Evolutionary conservation across 2,329 filamentous ascomycete genomes (phyloP), one percentile per base, ranked within the genome.

Genomic region (Colletotrichum salicis): DNA sequence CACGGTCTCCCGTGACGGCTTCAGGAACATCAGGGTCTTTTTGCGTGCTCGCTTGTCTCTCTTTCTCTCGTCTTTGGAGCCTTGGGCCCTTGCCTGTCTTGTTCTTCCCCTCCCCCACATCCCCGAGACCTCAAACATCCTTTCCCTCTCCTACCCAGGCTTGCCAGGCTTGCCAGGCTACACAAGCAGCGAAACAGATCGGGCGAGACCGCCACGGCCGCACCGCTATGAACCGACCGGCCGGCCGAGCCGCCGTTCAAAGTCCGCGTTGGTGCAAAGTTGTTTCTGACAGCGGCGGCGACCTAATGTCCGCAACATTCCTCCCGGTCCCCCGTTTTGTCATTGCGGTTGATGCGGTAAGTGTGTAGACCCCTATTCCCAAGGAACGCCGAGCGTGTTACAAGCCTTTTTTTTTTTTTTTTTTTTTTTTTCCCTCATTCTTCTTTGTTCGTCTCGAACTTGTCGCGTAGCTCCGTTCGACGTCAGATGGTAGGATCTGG

Each of bases 201-300:
- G 55, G 61, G 61, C 67, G 55, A 70, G 45, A 64, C 29, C 61
- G 45, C 54, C 54, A 55, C 67, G 35, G 48, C 63, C 55, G 64
- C 54, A 45, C 29, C 41, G 41, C 8, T 48, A 59, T 56, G 41
- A 54, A 37, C 13, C 55, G 54, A 31, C 41, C 41, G 59, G 22
- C 41, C 67, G 61, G 45, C 24, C 45, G 24, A 56, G 55, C 37
- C 54, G 54, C 22, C 41, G 19, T 48, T 48, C 41, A 54, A 10
- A 45, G 29, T 51, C 59, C 59, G 59, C 22, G 41, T 62, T 24
- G 59, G 41, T 62, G 15, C 33, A 51, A 22, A 22, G 41, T 48
- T 22, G 59, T 31, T 27, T 19, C 41, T 51, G 41, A 22, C 19
- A n/a, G 12, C 12, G 59, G 59, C 59, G 41, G 27, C 59, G 41